Conservation (phyloP, 139 green algal genomes). For the Volvox africanus region DNA sequence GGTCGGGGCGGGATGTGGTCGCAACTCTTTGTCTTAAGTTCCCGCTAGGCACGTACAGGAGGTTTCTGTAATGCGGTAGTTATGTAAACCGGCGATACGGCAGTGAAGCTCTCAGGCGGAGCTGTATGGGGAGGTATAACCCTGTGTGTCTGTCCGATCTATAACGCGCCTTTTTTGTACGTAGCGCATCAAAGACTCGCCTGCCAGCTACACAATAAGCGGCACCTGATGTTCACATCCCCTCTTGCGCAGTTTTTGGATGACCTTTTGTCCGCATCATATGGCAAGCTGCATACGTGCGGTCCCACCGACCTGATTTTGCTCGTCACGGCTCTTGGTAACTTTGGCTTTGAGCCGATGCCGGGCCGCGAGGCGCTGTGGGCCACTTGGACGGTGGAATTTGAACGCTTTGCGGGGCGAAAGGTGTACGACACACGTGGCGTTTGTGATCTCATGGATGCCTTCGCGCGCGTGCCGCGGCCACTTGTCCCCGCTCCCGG, state of each 20-base stretch:
- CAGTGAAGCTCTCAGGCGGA: too few relatives aligned
- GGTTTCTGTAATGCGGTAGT: too few relatives aligned
- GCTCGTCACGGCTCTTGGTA: conserved; percentile 40
- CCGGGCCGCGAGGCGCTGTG: neutral
- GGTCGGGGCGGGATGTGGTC: too few relatives aligned
- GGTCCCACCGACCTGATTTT: conserved; percentile 37
- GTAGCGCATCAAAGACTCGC: too few relatives aligned
- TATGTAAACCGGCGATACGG: too few relatives aligned
- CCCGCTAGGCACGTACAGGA: too few relatives aligned
- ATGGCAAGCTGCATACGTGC: conserved; percentile 49
- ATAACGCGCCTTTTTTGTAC: too few relatives aligned
- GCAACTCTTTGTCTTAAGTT: too few relatives aligned
- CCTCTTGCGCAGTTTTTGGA: conserved; percentile 39
- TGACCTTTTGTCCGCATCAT: conserved; percentile 38
- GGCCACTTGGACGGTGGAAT: conserved; percentile 44
- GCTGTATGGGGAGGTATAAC: too few relatives aligned
- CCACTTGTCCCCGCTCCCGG: neutral
- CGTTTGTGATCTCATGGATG: conserved; percentile 43
- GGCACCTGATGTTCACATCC: too few relatives aligned
- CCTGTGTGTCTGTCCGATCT: too few relatives aligned
- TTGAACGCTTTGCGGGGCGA: conserved; percentile 21
- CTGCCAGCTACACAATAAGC: too few relatives aligned
- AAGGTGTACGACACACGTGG: conserved; percentile 39
- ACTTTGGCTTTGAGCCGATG: conserved; percentile 38
- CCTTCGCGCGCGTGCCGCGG: conserved; percentile 42